A percentile compares a stretch with the other conserved stretches of the same genome.
These are phyloP conservation scores for Colletotrichum sp. DNA, from an alignment of 2,329 filamentous ascomycete species.

Conservation along the genomic window DNA sequence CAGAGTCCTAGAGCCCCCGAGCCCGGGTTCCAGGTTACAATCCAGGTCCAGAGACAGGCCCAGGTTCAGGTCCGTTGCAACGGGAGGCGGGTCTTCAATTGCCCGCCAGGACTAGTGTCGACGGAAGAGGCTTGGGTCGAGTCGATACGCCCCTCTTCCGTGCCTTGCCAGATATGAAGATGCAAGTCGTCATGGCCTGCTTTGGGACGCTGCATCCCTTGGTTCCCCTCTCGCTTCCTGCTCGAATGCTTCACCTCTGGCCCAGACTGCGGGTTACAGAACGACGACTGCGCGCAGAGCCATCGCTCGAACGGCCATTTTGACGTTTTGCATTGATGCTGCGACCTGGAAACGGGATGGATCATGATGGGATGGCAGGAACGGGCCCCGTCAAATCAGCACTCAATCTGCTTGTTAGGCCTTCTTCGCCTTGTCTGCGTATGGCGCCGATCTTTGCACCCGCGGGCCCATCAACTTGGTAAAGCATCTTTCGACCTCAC, in stretches of 20 bases:
- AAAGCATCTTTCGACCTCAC: constrained; percentile 12
- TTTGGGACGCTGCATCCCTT: neutral
- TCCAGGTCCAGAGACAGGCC: neutral
- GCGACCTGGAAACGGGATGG: neutral
- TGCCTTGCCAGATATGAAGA: neutral
- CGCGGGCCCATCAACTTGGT: constrained; percentile 3
- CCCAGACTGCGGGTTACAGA: neutral
- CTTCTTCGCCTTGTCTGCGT: neutral
- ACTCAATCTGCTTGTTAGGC: neutral
- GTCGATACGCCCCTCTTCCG: neutral
- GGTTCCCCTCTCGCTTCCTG: neutral
- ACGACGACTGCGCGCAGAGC: neutral
- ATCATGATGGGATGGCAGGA: neutral
- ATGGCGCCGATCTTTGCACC: neutral
- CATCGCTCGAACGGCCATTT: neutral
- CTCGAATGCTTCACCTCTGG: neutral
- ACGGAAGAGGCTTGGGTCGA: constrained; percentile 7
- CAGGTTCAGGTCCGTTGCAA: neutral
- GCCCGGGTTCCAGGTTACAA: constrained; percentile 17
- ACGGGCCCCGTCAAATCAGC: neutral
- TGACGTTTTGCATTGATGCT: neutral
- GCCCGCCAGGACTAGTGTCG: constrained; percentile 9
- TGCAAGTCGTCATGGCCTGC: constrained; percentile 3
- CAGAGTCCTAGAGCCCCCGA: constrained; percentile 1
- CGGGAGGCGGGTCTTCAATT: constrained; percentile 16